A percentile compares a stretch with the other conserved stretches of the same genome.
phyloP scores from a whole-genome alignment of 345 rosid genomes.

The Microcos paniculata region DNA sequence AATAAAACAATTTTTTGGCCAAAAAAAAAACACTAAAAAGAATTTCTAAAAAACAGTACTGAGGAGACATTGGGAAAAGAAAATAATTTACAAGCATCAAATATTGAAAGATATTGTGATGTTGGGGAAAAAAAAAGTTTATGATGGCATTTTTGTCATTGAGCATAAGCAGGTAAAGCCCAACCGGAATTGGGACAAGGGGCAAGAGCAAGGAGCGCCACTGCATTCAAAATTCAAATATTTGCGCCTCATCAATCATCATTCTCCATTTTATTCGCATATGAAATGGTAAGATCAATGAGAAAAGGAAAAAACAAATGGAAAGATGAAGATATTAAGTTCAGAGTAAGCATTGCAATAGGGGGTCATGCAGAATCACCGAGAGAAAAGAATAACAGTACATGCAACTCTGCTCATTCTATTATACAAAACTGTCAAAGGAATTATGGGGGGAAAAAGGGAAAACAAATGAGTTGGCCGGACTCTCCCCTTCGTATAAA shows the following conservation, averaged over 20 bases:
- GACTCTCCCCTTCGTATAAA: no score
- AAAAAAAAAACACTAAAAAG: no score
- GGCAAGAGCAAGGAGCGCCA: background rate
- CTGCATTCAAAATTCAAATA: constrained; percentile 5
- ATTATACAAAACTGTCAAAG: background rate
- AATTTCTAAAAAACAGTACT: no score
- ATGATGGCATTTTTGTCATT: constrained; percentile 15
- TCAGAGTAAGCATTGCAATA: background rate
- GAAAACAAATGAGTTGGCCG: background rate
- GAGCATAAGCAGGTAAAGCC: background rate
- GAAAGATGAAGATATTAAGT: background rate
- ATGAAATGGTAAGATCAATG: no score
- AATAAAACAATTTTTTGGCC: no score
- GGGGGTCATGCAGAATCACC: no score
- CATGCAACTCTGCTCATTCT: background rate
- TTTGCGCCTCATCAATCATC: background rate
- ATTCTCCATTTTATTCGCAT: no score
- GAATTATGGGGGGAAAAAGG: background rate
- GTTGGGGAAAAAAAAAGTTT: no score
- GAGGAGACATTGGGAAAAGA: no score
- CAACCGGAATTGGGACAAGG: background rate
- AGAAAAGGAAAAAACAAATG: background rate
- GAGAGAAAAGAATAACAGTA: background rate
- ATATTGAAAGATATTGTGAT: background rate
- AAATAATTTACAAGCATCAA: no score